phyloP scores from a whole-genome alignment of 306 rosid species.

The Pterocarpus macrocarpus region DNA sequence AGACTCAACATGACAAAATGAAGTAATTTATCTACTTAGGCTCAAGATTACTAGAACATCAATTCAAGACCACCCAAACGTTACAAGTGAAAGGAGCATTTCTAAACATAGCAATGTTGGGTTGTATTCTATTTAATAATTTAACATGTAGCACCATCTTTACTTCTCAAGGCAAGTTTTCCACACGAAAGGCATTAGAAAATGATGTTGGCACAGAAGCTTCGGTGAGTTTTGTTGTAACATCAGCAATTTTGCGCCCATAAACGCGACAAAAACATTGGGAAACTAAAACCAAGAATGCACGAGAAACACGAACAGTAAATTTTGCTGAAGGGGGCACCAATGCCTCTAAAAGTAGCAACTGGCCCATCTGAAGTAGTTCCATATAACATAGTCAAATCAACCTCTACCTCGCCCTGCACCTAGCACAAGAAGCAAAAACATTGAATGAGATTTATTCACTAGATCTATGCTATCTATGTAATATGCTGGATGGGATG shows the following conservation, averaged over 20 bases:
- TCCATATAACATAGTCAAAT: slow-evolving; percentile 43
- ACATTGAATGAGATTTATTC: slow-evolving; percentile 28
- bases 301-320: slow-evolving; percentile 38
- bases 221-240: slow-evolving; percentile 31
- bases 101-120: slow-evolving; percentile 23
- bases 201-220: slow-evolving; percentile 22
- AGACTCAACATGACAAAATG: not conserved
- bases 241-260: slow-evolving; percentile 31
- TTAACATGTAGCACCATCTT: slow-evolving; percentile 7
- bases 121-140: not conserved
- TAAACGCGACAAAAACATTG: slow-evolving; percentile 27
- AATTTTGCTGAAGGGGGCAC: slow-evolving; percentile 49
- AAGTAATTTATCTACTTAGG: not conserved
- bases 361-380: slow-evolving; percentile 44
- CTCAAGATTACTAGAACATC: not conserved
- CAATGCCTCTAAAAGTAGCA: slow-evolving; percentile 64
- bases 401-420: slow-evolving; percentile 78
- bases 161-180: slow-evolving; percentile 8
- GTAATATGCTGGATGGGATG: not conserved
- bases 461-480: slow-evolving; percentile 18
- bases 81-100: not conserved
- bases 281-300: slow-evolving; percentile 27
- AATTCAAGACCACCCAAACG: not conserved
- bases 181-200: slow-evolving; percentile 29
- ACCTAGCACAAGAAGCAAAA: slow-evolving; percentile 50